Base-by-base conservation (phyloP, 2,329 filamentous ascomycete species). In the Aspergillus sp. region DNA sequence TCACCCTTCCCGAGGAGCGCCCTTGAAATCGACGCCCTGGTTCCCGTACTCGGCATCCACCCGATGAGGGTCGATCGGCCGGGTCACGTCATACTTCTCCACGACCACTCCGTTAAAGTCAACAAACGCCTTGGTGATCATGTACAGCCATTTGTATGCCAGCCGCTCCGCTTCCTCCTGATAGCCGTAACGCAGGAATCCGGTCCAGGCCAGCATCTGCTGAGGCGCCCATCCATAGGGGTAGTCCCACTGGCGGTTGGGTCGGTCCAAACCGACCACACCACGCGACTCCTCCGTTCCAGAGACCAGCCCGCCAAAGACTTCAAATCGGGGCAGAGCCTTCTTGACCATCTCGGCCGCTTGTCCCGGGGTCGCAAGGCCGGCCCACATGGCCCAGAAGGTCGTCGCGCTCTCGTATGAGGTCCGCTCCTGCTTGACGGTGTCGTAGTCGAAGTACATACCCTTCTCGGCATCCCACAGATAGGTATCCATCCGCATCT, bases 401-500 rank as follows among this genome's bases (percentile, higher is more conserved):
- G 92, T 97, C 2, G 94, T 99, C 50, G 88, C 91, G 58, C 85
- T 89, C 76, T 97, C 94, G 70, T 97, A 97, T 13, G 81, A 84
- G 60, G 86, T 91, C 64, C 88, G 89, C 73, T 91, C 74, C 68
- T 91, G 85, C 72, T 88, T 89, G 57, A 82, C 86, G 0, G 91
- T 96, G 75, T 99, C 83, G 72, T 97, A 99, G 74, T 99, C 94
- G 68, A 97, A 97, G 79, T 91, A 99, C 89, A 97, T 96, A 53
- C 93, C 93, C 69, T 89, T 86, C 61, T 89, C 80, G 61, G 93
- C 88, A 68, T 95, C 88, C 94, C 94, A 99, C 70, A 96, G 85
- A 66, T 94, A 91, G 75, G 91, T 94, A 73, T 97, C 89, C 64
- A 97, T 94, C 7, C 85, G 85, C 61, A 87, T 79, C 78, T 94